Evolutionary conservation across 495 filamentous ascomycete genomes (phyloP), one percentile per base, ranked within the genome.

Genomic region (Penicillium paradoxum): DNA sequence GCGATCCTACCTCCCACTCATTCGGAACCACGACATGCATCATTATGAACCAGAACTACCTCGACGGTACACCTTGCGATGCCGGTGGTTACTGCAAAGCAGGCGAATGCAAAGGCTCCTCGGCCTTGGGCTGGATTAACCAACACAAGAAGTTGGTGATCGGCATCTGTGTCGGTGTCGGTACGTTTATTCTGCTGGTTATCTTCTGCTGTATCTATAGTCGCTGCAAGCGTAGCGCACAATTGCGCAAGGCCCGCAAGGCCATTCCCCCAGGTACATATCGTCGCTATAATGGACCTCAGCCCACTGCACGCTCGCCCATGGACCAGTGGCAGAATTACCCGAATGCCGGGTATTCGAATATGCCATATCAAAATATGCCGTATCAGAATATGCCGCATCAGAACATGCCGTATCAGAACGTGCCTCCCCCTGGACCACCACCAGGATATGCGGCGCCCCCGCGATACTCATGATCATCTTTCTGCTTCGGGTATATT

Each of bases 11-110:
- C 81, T 91, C 49, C 82, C 10, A 77, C 77, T 13, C 49, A 0
- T 64, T 55, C 11, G 39, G 53, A 37, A 36, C 45, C 6, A 34
- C 36, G 2, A 40, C 45, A 2, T 62, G 77, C 75, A 34, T 96
- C 84, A 66, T 87, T 83, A 65, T 93, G 75, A 82, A 89, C 60
- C 90, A 96, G 68, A 92, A 95, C 67, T 97, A 95, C 73, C 76
- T 98, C 34, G 95, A 98, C 64, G 93, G 93, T 11, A 97, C 93
- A 7, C 76, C 83, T 3, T 98, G 93, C 67, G 79, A 84, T 45
- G 84, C 89, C 19, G 89, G 89, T 49, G 93, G 93, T 6, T 73
- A 75, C 41, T 98, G 93, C 66, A 63, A 56, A 30, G 91, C 91
- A 53, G 89, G 89, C 7, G 67, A 76, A 54, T 95, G 89, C 68